Base-by-base conservation (phyloP, 257 asterid species). In the Echites panduratus region DNA sequence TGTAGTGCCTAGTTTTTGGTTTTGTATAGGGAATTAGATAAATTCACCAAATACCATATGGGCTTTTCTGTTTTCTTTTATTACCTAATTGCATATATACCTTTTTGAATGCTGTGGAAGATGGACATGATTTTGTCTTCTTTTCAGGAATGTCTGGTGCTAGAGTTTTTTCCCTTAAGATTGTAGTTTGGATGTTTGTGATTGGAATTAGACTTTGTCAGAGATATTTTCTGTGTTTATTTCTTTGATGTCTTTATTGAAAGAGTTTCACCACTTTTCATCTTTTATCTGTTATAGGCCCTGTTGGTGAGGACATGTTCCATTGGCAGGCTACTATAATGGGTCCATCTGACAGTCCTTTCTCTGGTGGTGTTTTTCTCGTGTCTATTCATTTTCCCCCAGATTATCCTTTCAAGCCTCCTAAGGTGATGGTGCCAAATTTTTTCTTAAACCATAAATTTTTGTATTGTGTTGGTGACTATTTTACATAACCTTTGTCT, bases 331-430 rank as follows among this genome's bases (percentile, higher is more conserved):
- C 96, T 69, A 89, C 96, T 40, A 89, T 89, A 67, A 89, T 89
- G 93, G 93, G 93, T 76, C 96, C 96, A 49, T 63, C 89, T 0
- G 96, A 87, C 44, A 87, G 96, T 80, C 96, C 96, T n/a, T 89
- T 86, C 79, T 35, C 91, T 57, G 96, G 96, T 19, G 96, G 93
- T 48, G 88, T 89, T 40, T 89, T 89, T 81, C 77, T 84, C 24
- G 88, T 86, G 68, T 77, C 86, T 14, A 87, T 89, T 82, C 93
- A 87, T 74, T 89, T 87, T 41, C 96, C 96, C 2, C 96, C 96
- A 41, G 96, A 89, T 80, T 89, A 89, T 77, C 96, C 96, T 47
- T 89, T 90, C 81, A 90, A 90, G 78, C 96, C 96, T 67, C 96
- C 96, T 1, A 90, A 88, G 95, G 96, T 88, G 80, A 75, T 64